phyloP scores from a whole-genome alignment of 2,329 filamentous ascomycete species.

The Exserohilum rostratum region DNA sequence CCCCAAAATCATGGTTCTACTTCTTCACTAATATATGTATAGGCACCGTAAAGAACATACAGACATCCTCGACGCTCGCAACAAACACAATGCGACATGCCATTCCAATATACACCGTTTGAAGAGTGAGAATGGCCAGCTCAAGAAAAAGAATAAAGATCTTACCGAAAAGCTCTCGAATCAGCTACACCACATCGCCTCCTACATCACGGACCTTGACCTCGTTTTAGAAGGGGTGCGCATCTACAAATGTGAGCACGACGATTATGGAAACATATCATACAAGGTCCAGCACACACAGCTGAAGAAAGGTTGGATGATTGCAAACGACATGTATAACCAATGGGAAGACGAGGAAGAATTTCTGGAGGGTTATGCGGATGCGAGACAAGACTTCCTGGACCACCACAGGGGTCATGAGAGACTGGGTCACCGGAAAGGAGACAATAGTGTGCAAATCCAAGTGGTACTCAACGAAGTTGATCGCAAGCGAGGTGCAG shows the following conservation, averaged over 20 bases:
- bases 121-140: background rate
- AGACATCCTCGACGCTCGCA: background rate
- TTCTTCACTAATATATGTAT: background rate
- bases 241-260: slow-evolving; percentile 13
- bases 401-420: slow-evolving; percentile 20
- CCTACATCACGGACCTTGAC: slow-evolving; percentile 12
- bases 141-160: background rate
- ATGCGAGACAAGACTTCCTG: background rate
- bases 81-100: background rate
- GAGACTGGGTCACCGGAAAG: background rate
- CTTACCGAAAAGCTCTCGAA: background rate
- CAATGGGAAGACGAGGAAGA: background rate
- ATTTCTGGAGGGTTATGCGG: slow-evolving; percentile 12
- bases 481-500: background rate
- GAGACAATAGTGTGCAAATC: background rate
- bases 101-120: background rate
- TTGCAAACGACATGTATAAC: background rate
- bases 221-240: slow-evolving; percentile 1
- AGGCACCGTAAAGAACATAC: background rate
- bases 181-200: background rate
- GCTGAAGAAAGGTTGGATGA: background rate
- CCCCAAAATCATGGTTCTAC: background rate
- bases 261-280: background rate
- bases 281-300: background rate
- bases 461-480: background rate